phyloP scores from a whole-genome alignment of 352 stramenopile genomes.

The Pythium brassicae region DNA sequence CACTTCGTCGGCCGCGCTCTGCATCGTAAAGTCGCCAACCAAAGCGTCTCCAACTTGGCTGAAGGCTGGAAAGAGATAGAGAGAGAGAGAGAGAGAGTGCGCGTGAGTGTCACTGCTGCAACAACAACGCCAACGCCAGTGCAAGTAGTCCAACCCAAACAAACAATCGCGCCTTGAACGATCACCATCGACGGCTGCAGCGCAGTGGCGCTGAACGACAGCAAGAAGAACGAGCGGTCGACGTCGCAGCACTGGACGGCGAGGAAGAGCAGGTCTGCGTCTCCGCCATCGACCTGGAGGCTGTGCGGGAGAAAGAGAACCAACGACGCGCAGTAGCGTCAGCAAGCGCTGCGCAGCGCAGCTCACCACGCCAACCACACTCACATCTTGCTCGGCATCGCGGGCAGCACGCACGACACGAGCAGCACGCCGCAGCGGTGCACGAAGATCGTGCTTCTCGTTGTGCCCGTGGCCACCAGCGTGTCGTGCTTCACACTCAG shows the following conservation, averaged over 20 bases:
- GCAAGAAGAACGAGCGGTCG: slow-evolving; percentile 44
- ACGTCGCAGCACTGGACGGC: slow-evolving; percentile 40
- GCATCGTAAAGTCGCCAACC: slow-evolving; percentile 23
- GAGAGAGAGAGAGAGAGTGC: background rate
- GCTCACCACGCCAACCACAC: background rate
- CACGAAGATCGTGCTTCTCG: slow-evolving; percentile 39
- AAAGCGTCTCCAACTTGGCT: slow-evolving; percentile 39
- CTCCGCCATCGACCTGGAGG: slow-evolving; percentile 13
- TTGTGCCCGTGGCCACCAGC: slow-evolving; percentile 41
- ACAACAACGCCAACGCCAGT: background rate
- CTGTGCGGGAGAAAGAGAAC: slow-evolving; percentile 21
- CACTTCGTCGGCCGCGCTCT: slow-evolving; percentile 20
- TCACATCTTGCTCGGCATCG: slow-evolving; percentile 38
- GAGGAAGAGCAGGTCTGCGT: slow-evolving; percentile 10
- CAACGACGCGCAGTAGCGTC: background rate
- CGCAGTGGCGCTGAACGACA: slow-evolving; percentile 33
- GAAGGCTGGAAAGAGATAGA: slow-evolving; percentile 25
- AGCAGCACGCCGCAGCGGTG: slow-evolving; percentile 39
- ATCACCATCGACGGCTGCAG: slow-evolving; percentile 30
- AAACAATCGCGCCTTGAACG: slow-evolving; percentile 28
- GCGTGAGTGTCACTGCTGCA: no score
- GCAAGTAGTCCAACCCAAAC: background rate
- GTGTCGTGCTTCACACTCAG: slow-evolving; percentile 17
- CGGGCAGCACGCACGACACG: slow-evolving; percentile 37
- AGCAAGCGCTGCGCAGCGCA: background rate